Base-by-base conservation (phyloP, 164 flowering plant species). In the Buxus sempervirens region DNA sequence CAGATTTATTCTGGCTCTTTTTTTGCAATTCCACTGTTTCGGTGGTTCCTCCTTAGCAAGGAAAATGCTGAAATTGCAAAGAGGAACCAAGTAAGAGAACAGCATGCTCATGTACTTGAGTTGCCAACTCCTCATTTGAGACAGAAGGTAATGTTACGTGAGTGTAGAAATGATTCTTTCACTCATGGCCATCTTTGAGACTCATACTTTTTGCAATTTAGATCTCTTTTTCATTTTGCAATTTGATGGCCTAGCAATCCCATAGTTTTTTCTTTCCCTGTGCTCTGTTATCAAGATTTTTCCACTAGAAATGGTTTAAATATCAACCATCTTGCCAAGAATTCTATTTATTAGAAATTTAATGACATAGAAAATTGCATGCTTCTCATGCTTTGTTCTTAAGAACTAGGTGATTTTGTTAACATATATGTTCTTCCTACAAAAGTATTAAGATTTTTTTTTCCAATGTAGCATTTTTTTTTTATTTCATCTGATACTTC, bases 1-100 rank as follows among this genome's bases (percentile, higher is more conserved):
- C 90, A 94, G 97, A 75, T 90, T 36, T 91, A 95, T 88, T 96
- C 97, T 55, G 93, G 87, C 70, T 89, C 98, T 20, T 95, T 95
- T 76, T 95, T 95, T 79, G 91, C 94, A 59, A 91, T 95, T 79
- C 98, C 98, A 64, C 69, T 90, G 71, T 65, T 89, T 38, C 91
- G 98, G 28, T 95, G 96, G 97, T 81, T 91, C 66, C 54, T 86
- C 55, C n/a, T 85, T 22, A 78, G 65, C 60, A 81, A 64, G 61
- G 85, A 64, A 73, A 95, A 95, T 85, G 73, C 87, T 70, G 79
- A 81, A 18, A 96, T 96, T 67, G 95, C 81, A 60, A 88, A 81
- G 65, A 84, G 99, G 78, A 96, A 96, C 72, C 65, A 12, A 36
- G 89, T 90, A 49, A 85, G 99, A 76, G 80, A 83, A 76, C 73